Evolutionary conservation across 2,329 filamentous ascomycete species (phyloP), one percentile per base, ranked within the genome.

Genomic region (Alternaria triticimaculans): DNA sequence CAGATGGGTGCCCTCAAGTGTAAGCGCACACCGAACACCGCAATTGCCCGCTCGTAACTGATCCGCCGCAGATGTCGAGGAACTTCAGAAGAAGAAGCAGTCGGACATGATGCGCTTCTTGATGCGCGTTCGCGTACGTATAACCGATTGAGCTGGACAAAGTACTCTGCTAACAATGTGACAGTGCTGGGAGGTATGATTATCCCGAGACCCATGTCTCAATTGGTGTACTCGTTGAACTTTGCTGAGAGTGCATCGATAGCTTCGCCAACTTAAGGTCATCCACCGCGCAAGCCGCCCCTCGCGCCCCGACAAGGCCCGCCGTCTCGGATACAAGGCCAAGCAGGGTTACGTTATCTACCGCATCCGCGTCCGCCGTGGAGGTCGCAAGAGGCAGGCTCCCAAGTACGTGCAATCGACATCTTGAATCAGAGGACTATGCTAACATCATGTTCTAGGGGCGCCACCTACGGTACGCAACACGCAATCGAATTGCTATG

Each of bases 1-100:
- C 70, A 95, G 90, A 97, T 97, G 96, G 96, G 96, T 92, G 95
- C 95, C 89, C 93, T 97, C 86, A 99, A 99, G 89, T 99, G 74
- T 76, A 71, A 65, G 72, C 63, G 18, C 53, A 48, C 37, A 67
- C 26, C 20, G 21, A 46, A 53, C 18, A 10, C 18, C 55, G 50
- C 58, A 59, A 53, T 46, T 28, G 33, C 53, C 50, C 51, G 58
- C 45, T 21, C 58, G 51, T 97, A 62, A 63, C 71, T 76, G 67
- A 76, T 67, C 15, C 54, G 55, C 50, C 33, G 54, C 56, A 76
- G 74, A 82, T 89, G 93, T 99, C 87, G 96, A 99, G 91, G 96
- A 99, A 90, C 92, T 99, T 88, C 94, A 97, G 87, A 98, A 99
- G 94, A 97, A 97, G 93, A 99, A 99, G 94, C 96, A 99, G 92